Percentiles rank a stretch among this genome's conserved stretches.
Evolutionary conservation across 2,329 filamentous ascomycete genomes (phyloP).

Genomic region (Penicillium sp.): DNA sequence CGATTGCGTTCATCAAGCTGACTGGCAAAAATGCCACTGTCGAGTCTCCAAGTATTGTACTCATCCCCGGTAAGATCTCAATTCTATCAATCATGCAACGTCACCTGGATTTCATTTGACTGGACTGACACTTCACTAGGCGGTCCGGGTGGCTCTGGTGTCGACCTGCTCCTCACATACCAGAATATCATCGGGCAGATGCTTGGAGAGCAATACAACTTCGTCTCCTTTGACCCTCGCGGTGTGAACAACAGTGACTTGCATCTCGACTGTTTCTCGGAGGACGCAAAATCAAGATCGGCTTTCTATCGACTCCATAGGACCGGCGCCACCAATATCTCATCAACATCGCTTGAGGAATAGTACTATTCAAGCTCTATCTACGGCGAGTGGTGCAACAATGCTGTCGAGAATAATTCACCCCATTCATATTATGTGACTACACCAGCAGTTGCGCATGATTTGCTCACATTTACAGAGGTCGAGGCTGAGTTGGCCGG

Average conservation of each 20-base stretch:
- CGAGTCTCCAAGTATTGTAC: not conserved
- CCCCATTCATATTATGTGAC: constrained; percentile 19
- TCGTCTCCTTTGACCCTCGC: constrained; percentile 52
- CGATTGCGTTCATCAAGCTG: not conserved
- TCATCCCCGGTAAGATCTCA: not conserved
- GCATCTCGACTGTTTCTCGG: constrained; percentile 34
- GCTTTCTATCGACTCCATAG: constrained; percentile 30
- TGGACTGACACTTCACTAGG: not conserved
- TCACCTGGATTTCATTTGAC: not conserved
- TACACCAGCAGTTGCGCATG: not conserved
- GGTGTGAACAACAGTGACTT: constrained; percentile 47
- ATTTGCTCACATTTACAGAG: constrained; percentile 1
- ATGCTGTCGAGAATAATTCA: constrained; percentile 24
- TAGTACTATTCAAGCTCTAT: constrained; percentile 32
- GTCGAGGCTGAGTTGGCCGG: constrained; percentile 8
- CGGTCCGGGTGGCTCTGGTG: constrained; percentile 1
- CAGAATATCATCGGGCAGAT: constrained; percentile 37
- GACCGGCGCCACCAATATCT: constrained; percentile 32
- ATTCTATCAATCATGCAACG: not conserved
- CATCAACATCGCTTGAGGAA: constrained; percentile 40
- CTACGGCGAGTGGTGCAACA: constrained; percentile 30
- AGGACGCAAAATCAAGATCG: constrained; percentile 15
- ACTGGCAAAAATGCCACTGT: not conserved
- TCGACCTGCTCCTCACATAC: constrained; percentile 13
- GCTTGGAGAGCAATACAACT: constrained; percentile 50